Evolutionary conservation across 306 rosid species (phyloP).

Genomic region (Cicer cuneatum): DNA sequence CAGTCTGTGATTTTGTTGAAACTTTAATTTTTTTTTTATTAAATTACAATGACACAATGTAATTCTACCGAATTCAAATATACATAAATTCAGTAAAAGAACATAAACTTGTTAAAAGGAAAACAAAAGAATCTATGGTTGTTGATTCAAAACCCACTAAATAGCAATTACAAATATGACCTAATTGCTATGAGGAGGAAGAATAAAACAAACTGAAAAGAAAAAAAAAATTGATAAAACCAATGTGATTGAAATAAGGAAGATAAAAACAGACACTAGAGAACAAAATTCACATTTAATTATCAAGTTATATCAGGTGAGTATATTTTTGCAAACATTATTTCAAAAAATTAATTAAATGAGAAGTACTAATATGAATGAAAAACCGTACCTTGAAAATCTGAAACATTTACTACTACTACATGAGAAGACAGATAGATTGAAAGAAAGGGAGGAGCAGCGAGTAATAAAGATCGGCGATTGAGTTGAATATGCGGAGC

Average conservation of each 20-base stretch:
- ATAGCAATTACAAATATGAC: conserved; percentile 15
- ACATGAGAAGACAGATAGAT: conserved; percentile 57
- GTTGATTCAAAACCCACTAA: conserved; percentile 43
- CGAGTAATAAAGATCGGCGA: conserved; percentile 63
- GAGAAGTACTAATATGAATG: conserved; percentile 20
- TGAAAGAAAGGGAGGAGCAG: conserved; percentile 58
- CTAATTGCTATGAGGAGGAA: neutral
- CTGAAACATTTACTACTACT: conserved; percentile 66
- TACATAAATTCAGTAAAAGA: neutral
- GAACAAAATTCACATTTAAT: conserved; percentile 43
- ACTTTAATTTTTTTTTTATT: too few species aligned
- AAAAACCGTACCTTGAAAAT: conserved; percentile 77
- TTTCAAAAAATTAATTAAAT: neutral
- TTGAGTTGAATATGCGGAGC: conserved; percentile 76
- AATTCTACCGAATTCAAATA: too few species aligned
- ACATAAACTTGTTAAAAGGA: conserved; percentile 42
- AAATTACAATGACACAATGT: too few species aligned
- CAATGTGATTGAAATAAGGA: conserved; percentile 42
- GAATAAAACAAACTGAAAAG: neutral
- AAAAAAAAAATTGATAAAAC: conserved; percentile 32
- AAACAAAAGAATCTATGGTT: conserved; percentile 32
- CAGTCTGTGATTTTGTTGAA: too few species aligned
- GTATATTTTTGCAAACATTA: neutral
- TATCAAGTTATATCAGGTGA: conserved; percentile 4
- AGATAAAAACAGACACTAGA: conserved; percentile 34